Base-by-base conservation (phyloP, 805 yeast genomes). In the Maudiozyma saulgeensis region DNA sequence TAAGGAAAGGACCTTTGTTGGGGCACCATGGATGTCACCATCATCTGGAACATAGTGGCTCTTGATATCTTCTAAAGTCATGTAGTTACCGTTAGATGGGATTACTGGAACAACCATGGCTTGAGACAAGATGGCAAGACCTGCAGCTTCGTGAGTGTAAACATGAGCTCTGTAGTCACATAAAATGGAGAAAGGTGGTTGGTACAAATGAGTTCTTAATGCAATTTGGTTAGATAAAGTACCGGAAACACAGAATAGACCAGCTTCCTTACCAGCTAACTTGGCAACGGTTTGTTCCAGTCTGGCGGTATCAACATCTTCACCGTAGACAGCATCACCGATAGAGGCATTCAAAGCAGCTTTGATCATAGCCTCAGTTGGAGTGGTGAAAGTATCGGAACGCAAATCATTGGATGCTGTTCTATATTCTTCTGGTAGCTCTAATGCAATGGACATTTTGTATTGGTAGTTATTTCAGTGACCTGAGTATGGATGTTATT, bases 311-410 rank as follows among this genome's bases (percentile, higher is more conserved):
- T 82, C 80, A 19, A 68, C 67, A 63, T 90, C 98, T 63, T 90
- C 96, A 54, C 79, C 75, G 68, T 87, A 87, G 16, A 90, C 96
- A 11, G 91, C 77, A 62, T 90, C 97, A 42, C 97, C 97, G 45
- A 78, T 73, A 1, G 90, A 69, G 25, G 86, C 77, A 6, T 63
- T 56, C 28, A 71, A 46, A 43, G 78, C 80, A 43, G 88, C 80
- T 50, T 76, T 73, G 19, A 84, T 63, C 91, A 89, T 87, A 39
- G 78, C 72, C 32, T 71, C 70, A 0, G 96, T 80, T 25, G 97
- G 97, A 9, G 86, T 84, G 4, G 96, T 89, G 75, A 88, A 87
- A 1, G 97, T 90, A 65, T 90, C 98, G 59, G 91, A 76, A 65
- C 82, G 72, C 57, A 79, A 74, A 55, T 79, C 83, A 62, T 77